Evolutionary conservation across 805 yeast genomes (phyloP).

Genomic region (Metschnikowia dekortorum): DNA sequence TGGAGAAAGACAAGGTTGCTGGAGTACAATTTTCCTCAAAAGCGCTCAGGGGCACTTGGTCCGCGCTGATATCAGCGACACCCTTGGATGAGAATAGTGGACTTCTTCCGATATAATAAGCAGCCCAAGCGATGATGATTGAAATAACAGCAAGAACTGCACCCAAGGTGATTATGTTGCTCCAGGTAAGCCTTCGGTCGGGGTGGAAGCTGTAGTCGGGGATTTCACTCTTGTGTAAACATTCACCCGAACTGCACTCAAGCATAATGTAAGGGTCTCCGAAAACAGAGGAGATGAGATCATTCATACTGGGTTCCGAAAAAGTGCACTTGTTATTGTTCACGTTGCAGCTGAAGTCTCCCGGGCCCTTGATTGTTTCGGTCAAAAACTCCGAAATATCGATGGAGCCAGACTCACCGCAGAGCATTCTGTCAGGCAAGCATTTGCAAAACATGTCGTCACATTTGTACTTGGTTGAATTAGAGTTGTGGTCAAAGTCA

Average conservation of each 20-base stretch:
- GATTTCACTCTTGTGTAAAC: slow-evolving; percentile 85
- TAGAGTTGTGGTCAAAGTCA: slow-evolving; percentile 54
- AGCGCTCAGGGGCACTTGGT: slow-evolving; percentile 26
- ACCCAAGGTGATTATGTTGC: slow-evolving; percentile 44
- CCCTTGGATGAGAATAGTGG: slow-evolving; percentile 49
- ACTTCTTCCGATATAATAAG: slow-evolving; percentile 52
- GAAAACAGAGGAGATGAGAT: slow-evolving; percentile 80
- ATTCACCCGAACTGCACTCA: slow-evolving; percentile 81
- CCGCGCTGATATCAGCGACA: slow-evolving; percentile 12
- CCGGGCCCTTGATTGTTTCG: slow-evolving; percentile 90
- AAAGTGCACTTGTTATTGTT: slow-evolving; percentile 61
- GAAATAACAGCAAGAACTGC: slow-evolving; percentile 42
- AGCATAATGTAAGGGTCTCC: slow-evolving; percentile 91
- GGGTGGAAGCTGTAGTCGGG: slow-evolving; percentile 83
- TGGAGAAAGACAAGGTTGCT: slow-evolving; percentile 71
- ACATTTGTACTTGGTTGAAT: slow-evolving; percentile 75
- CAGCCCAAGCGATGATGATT: slow-evolving; percentile 37
- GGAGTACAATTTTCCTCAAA: slow-evolving; percentile 57
- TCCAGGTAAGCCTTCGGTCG: slow-evolving; percentile 39
- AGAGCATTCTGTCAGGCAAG: slow-evolving; percentile 85
- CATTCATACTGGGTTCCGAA: slow-evolving; percentile 95
- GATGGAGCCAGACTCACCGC: slow-evolving; percentile 92
- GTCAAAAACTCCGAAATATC: slow-evolving; percentile 90
- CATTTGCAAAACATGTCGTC: slow-evolving; percentile 79
- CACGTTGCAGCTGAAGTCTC: slow-evolving; percentile 80